A percentile compares a stretch with the other conserved stretches of the same genome.
These are phyloP conservation scores for Davidsoniella eucalypti DNA, from an alignment of 2,329 filamentous ascomycete genomes.

Conservation along the genomic window DNA sequence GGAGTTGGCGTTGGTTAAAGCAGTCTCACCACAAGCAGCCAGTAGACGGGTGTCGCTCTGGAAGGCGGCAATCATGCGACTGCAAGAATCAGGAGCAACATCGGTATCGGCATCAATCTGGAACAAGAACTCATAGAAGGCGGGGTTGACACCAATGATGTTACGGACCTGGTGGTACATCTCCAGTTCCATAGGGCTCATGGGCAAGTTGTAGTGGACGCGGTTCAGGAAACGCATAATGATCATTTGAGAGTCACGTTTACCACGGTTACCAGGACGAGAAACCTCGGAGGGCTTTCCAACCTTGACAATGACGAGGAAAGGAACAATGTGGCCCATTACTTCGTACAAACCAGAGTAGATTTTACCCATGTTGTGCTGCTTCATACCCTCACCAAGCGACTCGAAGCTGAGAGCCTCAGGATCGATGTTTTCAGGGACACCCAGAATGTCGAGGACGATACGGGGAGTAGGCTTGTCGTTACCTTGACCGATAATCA, in stretches of 20 bases:
- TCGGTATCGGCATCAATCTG: slow-evolving; percentile 97
- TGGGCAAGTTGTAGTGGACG: slow-evolving; percentile 90
- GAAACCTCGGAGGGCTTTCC: slow-evolving; percentile 95
- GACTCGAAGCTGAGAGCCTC: slow-evolving; percentile 95
- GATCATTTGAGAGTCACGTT: slow-evolving; percentile 97
- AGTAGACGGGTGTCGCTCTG: slow-evolving; percentile 85
- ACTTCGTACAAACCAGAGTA: slow-evolving; percentile 97
- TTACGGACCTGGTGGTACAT: slow-evolving; percentile 98
- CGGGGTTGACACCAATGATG: slow-evolving; percentile 96
- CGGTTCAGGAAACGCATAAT: slow-evolving; percentile 98
- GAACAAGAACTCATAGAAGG: slow-evolving; percentile 92
- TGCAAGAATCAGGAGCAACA: slow-evolving; percentile 75
- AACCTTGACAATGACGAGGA: slow-evolving; percentile 91
- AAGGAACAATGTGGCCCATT: slow-evolving; percentile 93
- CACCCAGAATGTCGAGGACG: slow-evolving; percentile 89
- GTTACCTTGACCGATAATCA: slow-evolving; percentile 99
- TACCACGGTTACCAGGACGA: slow-evolving; percentile 91
- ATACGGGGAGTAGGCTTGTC: slow-evolving; percentile 90
- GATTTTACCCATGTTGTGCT: slow-evolving; percentile 98
- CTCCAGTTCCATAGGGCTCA: slow-evolving; percentile 92
- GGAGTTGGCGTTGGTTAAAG: slow-evolving; percentile 77
- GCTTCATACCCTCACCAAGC: slow-evolving; percentile 85
- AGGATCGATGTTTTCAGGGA: slow-evolving; percentile 83
- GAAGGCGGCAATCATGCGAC: slow-evolving; percentile 83
- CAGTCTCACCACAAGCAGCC: slow-evolving; percentile 86